Conservation (phyloP, 2,329 filamentous ascomycete species). For the Sordariomycetes sp. region DNA sequence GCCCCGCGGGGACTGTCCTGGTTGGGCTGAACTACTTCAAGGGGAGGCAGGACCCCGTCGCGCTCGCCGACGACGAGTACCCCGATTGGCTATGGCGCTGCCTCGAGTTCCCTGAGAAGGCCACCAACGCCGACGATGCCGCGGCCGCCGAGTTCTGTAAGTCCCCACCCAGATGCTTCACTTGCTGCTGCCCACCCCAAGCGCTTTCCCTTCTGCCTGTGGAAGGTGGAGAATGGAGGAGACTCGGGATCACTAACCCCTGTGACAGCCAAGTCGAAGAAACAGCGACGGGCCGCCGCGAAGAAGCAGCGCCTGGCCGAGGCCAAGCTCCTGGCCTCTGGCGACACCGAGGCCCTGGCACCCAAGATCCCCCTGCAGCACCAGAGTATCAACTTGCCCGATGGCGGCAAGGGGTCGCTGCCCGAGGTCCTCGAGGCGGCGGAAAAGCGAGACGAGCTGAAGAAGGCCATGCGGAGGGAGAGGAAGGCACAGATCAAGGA, state of each 20-base stretch:
- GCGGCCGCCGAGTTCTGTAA: conserved; percentile 72
- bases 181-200: not conserved
- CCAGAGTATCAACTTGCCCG: conserved; percentile 66
- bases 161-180: conserved; percentile 20
- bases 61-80: conserved; percentile 64
- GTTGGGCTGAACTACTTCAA: conserved; percentile 72
- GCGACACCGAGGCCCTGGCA: conserved; percentile 53
- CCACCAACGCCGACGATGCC: conserved; percentile 36
- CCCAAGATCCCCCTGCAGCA: conserved; percentile 66
- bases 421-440: conserved; percentile 35
- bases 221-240: not conserved
- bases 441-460: conserved; percentile 50
- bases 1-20: conserved; percentile 58
- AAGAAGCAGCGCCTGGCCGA: conserved; percentile 50
- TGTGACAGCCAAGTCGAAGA: conserved; percentile 67
- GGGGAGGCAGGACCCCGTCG: conserved; percentile 61
- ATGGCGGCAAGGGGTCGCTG: conserved; percentile 27
- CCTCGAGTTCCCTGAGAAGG: conserved; percentile 50
- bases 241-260: not conserved
- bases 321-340: conserved; percentile 49
- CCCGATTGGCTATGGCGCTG: conserved; percentile 72
- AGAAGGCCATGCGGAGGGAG: conserved; percentile 62
- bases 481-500: conserved; percentile 73
- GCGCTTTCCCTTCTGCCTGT: not conserved
- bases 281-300: conserved; percentile 61